Base-by-base conservation (phyloP, 1,139 yeast genomes). In the Fermentozyma sake region DNA sequence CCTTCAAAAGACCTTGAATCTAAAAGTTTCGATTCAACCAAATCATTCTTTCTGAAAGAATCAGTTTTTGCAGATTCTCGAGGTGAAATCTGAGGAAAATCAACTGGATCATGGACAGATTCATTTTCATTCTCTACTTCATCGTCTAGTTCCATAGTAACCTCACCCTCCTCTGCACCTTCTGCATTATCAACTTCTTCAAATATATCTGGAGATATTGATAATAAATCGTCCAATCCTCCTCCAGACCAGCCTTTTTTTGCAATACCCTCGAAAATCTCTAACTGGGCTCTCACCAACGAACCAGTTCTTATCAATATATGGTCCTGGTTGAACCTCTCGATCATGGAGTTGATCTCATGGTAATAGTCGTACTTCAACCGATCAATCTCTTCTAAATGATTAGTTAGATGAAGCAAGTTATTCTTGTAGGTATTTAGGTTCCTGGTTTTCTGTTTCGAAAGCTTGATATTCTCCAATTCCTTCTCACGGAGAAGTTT, bases 231-330 rank as follows among this genome's bases (percentile, higher is more conserved):
- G 46, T 85, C 94, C 21, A 84, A 55, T 0, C 94, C 95, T 12
- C 91, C 91, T 7, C 94, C 95, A 7, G 82, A 69, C 86, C 89
- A 80, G 6, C 94, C 93, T 49, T 85, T 85, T 32, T 78, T 68
- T 0, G 95, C 94, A 18, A 86, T 75, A 12, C 83, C 80, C 46
- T 83, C 95, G 42, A 76, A 79, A 5, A 85, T 75, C 44, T 84
- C 93, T 18, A 86, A 74, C 46, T 85, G 91, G 2, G 93, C 91
- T 29, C 86, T 60, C 3, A 84, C 76, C 6, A 82, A 62, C 0
- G 82, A 68, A 1, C 87, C 83, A 1, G 85, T 68, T 33, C 68
- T 64, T 7, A 58, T 51, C 23, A 83, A 57, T 7, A 83, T 60
- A 18, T 67, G 60, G 12, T 62, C 61, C 26, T 79, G 76, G 30